A percentile compares a stretch with the other conserved stretches of the same genome.
Conservation (phyloP, 768 basidiomycete species). For the Collybia nuda region DNA sequence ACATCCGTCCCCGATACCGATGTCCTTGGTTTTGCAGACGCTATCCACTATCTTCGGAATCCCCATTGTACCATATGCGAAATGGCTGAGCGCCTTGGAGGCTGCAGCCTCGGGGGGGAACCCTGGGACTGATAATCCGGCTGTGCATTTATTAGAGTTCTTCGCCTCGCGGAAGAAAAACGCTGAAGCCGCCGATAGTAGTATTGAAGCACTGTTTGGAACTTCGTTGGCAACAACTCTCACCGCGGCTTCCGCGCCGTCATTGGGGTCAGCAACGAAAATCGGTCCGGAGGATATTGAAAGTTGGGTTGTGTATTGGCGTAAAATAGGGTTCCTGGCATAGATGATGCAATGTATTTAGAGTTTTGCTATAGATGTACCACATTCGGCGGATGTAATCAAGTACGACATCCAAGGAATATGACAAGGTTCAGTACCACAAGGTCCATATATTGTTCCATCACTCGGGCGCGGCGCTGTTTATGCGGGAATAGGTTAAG, state of each 20-base stretch:
- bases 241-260: slow-evolving; percentile 1
- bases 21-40: slow-evolving; percentile 8
- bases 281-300: not conserved
- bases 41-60: slow-evolving; percentile 11
- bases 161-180: slow-evolving; percentile 2
- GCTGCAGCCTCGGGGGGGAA: not conserved
- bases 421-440: no score
- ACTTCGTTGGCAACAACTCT: not conserved
- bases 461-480: no score
- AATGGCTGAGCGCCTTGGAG: slow-evolving; percentile 20
- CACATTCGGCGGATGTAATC: no score
- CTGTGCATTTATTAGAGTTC: slow-evolving; percentile 6
- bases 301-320: not conserved
- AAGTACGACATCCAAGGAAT: no score
- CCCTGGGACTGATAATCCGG: slow-evolving; percentile 5
- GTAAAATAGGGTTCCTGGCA: not conserved
- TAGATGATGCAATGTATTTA: no score
- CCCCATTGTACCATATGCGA: slow-evolving; percentile 16
- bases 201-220: not conserved
- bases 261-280: not conserved
- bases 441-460: no score
- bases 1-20: slow-evolving; percentile 13
- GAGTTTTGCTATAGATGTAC: no score
- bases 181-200: not conserved
- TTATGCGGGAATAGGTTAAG: no score